Evolutionary conservation across 345 rosid species (phyloP).

Genomic region (Abelmoschus esculentus): DNA sequence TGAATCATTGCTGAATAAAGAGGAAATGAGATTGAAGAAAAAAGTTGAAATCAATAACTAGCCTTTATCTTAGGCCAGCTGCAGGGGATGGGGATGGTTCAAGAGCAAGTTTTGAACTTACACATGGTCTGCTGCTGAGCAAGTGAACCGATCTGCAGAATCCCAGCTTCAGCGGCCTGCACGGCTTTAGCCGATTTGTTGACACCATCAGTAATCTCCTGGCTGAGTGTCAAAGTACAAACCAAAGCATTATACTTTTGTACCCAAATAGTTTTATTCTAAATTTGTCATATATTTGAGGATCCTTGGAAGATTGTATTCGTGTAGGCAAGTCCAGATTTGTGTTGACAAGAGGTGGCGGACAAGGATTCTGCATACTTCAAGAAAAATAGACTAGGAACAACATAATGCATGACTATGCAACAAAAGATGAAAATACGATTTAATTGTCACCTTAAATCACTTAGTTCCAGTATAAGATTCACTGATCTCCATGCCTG

Average conservation of each 20-base stretch:
- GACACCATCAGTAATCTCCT: conserved; percentile 79
- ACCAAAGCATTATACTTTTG: neutral
- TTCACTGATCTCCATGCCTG: conserved; percentile 98
- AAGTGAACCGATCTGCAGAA: conserved; percentile 62
- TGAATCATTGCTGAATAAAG: conserved; percentile 72
- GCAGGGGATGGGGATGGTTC: neutral
- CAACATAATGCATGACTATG: neutral
- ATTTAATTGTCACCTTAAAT: conserved; percentile 51
- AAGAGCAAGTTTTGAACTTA: conserved; percentile 23
- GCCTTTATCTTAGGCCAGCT: neutral
- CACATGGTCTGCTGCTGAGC: conserved; percentile 81
- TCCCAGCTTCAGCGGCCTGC: conserved; percentile 86
- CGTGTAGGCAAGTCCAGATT: neutral
- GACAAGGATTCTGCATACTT: neutral
- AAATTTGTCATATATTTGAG: neutral
- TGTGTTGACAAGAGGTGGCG: neutral
- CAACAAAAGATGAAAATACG: neutral
- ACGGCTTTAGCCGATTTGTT: conserved; percentile 87
- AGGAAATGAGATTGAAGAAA: neutral
- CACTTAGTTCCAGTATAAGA: conserved; percentile 83
- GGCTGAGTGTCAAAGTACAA: conserved; percentile 37
- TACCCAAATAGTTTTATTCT: too few relatives aligned
- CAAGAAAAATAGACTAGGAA: neutral
- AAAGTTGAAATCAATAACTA: neutral
- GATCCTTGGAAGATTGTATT: neutral